Evolutionary conservation across 2,329 filamentous ascomycete genomes (phyloP).

Genomic region (Claviceps sorghi): DNA sequence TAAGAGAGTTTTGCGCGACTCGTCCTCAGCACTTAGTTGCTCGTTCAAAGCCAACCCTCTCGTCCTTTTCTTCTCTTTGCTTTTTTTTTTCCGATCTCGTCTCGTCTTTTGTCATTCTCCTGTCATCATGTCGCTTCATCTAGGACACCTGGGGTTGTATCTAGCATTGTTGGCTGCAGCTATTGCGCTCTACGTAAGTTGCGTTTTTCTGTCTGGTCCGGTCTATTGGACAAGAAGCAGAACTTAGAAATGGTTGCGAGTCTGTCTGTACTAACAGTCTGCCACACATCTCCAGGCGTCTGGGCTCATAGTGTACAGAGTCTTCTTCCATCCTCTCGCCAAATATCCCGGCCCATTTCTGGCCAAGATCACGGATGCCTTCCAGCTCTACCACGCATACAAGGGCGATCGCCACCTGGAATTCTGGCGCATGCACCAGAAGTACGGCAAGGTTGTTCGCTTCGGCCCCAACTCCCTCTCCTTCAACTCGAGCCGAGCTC

Average conservation of each 20-base stretch:
- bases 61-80: too few species aligned
- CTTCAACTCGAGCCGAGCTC: constrained; percentile 56
- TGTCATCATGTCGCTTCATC: constrained; percentile 13
- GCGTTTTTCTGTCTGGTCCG: neutral
- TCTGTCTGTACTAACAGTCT: too few species aligned
- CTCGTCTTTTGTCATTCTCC: too few species aligned
- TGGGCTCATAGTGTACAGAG: constrained; percentile 36
- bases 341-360: constrained; percentile 51
- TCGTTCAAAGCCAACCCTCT: too few species aligned
- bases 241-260: neutral
- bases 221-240: neutral
- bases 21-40: neutral
- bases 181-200: constrained; percentile 27
- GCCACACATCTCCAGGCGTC: constrained; percentile 16
- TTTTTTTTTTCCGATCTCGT: too few species aligned
- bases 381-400: constrained; percentile 59
- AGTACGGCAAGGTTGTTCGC: constrained; percentile 60
- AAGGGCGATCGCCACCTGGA: constrained; percentile 61
- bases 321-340: constrained; percentile 50
- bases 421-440: constrained; percentile 54
- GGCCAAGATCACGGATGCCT: constrained; percentile 47
- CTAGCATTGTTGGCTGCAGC: constrained; percentile 22
- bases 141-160: constrained; percentile 26
- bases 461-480: constrained; percentile 65
- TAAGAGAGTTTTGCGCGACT: constrained; percentile 3